Evolutionary conservation across 768 basidiomycete genomes (phyloP), one percentile per base, ranked within the genome.

Genomic region (Mycena belliarum): DNA sequence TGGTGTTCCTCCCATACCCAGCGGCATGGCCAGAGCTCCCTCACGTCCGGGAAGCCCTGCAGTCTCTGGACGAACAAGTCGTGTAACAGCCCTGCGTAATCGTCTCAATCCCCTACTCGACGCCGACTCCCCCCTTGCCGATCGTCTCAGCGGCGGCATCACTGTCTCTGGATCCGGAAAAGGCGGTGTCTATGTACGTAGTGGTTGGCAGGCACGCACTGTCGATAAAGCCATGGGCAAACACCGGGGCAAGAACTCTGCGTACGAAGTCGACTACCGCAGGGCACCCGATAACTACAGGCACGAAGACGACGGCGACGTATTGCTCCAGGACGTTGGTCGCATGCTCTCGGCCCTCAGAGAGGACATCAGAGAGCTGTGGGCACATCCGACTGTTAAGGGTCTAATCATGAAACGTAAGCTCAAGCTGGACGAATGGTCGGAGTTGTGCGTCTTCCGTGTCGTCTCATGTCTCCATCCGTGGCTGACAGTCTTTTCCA

Each of bases 401-500:
- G 82, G 79, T 25, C 72, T 93, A 70, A 85, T 91, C 44, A 75
- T 75, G 21, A 85, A 82, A 66, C 79, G 91, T 55, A 84, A 85
- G 56, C 72, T 93, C 47, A 87, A 89, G 66, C 76, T 93, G 49
- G 91, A 93, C 62, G 91, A 94, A 70, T 92, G 91, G 87, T 85
- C 89, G 14, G 91, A 93, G 73, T 94, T 89, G 91, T 93, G 68
- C 71, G 91, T 78, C 26, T 41, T 37, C 29, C 18, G 23, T 32
- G 52, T 53, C 45, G 15, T 41, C 41, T 25, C 14, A n/a, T 18
- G 52, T 29, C 55, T 60, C 49, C 37, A 16, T n/a, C 23, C 35
- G 11, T 47, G n/a, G 57, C 49, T 69, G 53, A 71, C 50, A 15
- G 16, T 16, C 42, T 37, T 57, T 28, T 42, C 25, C 61, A 93